A percentile compares a stretch with the other conserved stretches of the same genome.
phyloP scores from a whole-genome alignment of 371 early-diverging fungal genomes.

The Lichtheimia ornata region DNA sequence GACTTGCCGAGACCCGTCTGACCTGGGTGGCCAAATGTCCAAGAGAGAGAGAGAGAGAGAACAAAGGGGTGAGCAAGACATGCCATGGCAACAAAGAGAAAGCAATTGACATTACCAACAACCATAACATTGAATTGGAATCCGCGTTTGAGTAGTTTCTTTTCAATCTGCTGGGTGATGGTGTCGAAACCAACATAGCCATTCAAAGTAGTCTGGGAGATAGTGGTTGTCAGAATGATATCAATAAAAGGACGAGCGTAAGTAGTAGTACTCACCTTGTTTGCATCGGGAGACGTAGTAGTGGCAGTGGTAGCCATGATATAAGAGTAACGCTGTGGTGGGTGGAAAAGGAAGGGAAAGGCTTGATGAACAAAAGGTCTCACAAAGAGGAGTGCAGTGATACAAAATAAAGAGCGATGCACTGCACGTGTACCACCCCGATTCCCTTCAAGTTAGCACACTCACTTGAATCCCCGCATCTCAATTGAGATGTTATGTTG shows the following conservation, averaged over 20 bases:
- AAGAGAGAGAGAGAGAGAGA: too few species aligned
- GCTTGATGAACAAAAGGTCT: neutral
- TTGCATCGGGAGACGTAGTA: neutral
- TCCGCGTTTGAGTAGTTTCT: slow-evolving; percentile 90
- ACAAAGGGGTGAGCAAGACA: too few species aligned
- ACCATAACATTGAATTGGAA: slow-evolving; percentile 95
- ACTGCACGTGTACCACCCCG: too few species aligned
- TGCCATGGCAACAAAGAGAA: too few species aligned
- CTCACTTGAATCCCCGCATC: too few species aligned
- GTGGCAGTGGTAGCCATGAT: slow-evolving; percentile 19
- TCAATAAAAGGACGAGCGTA: neutral
- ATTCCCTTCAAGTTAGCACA: too few species aligned
- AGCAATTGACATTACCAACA: slow-evolving; percentile 62
- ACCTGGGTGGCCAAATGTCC: slow-evolving; percentile 51
- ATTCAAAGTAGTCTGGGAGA: slow-evolving; percentile 54
- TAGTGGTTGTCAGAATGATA: neutral
- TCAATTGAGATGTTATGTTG: too few species aligned
- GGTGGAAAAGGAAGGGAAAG: slow-evolving; percentile 5
- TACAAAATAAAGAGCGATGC: too few species aligned
- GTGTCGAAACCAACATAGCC: slow-evolving; percentile 96
- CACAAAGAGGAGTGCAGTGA: too few species aligned
- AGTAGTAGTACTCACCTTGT: too few species aligned
- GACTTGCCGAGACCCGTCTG: slow-evolving; percentile 98
- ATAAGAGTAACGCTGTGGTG: neutral
- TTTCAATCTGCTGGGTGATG: slow-evolving; percentile 91